Base-by-base conservation (phyloP, 202 grass and related monocot species). In the Panicum virgatum region DNA sequence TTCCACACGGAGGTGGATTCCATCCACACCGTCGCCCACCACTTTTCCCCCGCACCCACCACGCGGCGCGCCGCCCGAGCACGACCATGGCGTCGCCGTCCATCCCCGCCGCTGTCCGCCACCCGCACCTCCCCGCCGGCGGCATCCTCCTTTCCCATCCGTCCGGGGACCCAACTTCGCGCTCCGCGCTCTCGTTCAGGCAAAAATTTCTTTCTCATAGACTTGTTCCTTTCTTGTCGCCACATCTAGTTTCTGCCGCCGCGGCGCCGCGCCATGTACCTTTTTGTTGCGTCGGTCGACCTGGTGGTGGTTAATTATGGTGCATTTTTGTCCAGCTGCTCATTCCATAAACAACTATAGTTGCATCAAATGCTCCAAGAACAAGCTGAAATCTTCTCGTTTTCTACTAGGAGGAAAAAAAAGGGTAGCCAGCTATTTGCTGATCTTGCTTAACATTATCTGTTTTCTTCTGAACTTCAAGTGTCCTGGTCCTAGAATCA, bases 61-160 rank as follows among this genome's bases (percentile, higher is more conserved):
- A 62, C 77, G 77, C 68, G 70, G 50, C 77, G 50, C 77, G 69
- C 78, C 87, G 77, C 82, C 82, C 71, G 47, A 85, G 87, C 30
- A 3, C 60, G 22, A 61, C 83, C 83, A 89, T 90, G 88, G 73
- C 79, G 66, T 74, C 83, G 73, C 83, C 83, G 79, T 20, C 83
- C 79, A 44, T 73, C 77, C 62, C 77, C 45, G 16, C 76, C 1
- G 79, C 73, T 2, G 42, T 86, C 10, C 60, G 50, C 58, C 14
- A 20, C 20, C 32, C 67, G 58, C 50, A 5, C 12, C 23, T 34
- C 66, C 25, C 10, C 23, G 47, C 51, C 23, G 66, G 25, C 9
- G 29, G 40, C 6, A 16, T 5, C 1, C 18, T 10, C 50, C 30
- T 82, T 25, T 30, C 8, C 0, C 60, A 15, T 25, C 44, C 36